Percentiles rank a stretch among this genome's conserved stretches.
phyloP scores from a whole-genome alignment of 2,329 filamentous ascomycete species.

The Venturiaceae sp. region DNA sequence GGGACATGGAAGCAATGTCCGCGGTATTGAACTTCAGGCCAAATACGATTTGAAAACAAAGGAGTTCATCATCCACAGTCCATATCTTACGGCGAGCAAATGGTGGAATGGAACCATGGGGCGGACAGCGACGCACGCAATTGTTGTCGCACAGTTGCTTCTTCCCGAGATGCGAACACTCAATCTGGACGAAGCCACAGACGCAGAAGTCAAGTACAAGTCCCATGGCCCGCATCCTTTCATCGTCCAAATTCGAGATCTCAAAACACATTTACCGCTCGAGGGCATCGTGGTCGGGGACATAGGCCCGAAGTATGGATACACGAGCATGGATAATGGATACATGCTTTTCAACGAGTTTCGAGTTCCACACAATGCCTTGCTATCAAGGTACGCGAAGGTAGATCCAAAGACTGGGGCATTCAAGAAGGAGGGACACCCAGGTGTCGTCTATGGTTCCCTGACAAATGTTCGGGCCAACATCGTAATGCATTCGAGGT shows the following conservation, averaged over 20 bases:
- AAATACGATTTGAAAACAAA: conserved; percentile 34
- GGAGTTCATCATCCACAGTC: conserved; percentile 42
- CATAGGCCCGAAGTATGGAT: conserved; percentile 46
- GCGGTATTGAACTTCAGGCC: conserved; percentile 38
- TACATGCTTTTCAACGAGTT: conserved; percentile 43
- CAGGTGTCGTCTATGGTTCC: conserved; percentile 40
- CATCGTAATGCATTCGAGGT: conserved; percentile 40
- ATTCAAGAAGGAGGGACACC: conserved; percentile 36
- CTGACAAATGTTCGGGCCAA: conserved; percentile 38
- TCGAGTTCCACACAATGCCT: conserved; percentile 36
- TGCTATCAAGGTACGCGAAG: conserved; percentile 39
- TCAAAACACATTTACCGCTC: conserved; percentile 36
- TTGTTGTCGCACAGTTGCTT: conserved; percentile 43
- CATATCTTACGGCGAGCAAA: conserved; percentile 42
- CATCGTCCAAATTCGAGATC: conserved; percentile 41
- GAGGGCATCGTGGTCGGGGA: conserved; percentile 42
- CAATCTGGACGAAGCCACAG: neutral
- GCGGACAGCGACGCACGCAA: conserved; percentile 44
- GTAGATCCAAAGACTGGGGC: conserved; percentile 35
- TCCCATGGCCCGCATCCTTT: conserved; percentile 44
- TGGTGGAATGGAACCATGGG: conserved; percentile 47
- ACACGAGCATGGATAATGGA: conserved; percentile 42
- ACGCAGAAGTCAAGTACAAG: conserved; percentile 19
- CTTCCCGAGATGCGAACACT: conserved; percentile 24
- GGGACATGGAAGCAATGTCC: conserved; percentile 43